Conservation (phyloP, 306 rosid genomes). For the Lathyrus oleraceus region DNA sequence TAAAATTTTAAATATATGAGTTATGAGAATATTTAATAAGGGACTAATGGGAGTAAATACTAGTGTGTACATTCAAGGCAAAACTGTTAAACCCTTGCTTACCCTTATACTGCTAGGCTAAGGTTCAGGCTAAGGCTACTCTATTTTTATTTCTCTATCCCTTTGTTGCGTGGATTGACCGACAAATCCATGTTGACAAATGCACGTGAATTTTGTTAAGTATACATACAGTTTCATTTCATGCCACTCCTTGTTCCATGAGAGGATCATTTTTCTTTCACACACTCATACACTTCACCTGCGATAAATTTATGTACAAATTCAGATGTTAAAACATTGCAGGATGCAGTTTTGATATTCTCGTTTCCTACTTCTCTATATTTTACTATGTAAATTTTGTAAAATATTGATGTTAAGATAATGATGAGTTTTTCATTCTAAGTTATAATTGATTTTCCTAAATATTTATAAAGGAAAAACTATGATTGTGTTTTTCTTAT, state of each 20-base stretch:
- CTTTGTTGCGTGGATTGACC: slow-evolving; percentile 50
- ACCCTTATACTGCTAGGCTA: background rate
- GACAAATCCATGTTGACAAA: slow-evolving; percentile 68
- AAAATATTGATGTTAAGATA: too few relatives aligned
- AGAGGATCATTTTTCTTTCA: background rate
- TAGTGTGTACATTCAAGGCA: background rate
- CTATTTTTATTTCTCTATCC: slow-evolving; percentile 33
- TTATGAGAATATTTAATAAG: too few relatives aligned
- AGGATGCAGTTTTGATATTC: too few relatives aligned
- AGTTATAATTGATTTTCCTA: too few relatives aligned
- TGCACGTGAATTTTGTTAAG: slow-evolving; percentile 73
- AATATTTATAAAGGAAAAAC: too few relatives aligned
- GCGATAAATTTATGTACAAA: background rate
- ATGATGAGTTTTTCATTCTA: too few relatives aligned
- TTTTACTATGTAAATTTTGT: too few relatives aligned
- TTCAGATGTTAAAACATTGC: too few relatives aligned
- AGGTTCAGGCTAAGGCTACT: background rate
- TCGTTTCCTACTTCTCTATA: too few relatives aligned
- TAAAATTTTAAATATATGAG: too few relatives aligned
- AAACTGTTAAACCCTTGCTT: background rate
- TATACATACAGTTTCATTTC: slow-evolving; percentile 37
- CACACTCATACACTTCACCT: background rate
- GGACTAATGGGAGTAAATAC: too few relatives aligned
- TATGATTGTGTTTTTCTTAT: too few relatives aligned
- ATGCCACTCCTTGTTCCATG: background rate